Evolutionary conservation across 2,329 filamentous ascomycete species (phyloP).

Genomic region (Fusarium virguliforme): DNA sequence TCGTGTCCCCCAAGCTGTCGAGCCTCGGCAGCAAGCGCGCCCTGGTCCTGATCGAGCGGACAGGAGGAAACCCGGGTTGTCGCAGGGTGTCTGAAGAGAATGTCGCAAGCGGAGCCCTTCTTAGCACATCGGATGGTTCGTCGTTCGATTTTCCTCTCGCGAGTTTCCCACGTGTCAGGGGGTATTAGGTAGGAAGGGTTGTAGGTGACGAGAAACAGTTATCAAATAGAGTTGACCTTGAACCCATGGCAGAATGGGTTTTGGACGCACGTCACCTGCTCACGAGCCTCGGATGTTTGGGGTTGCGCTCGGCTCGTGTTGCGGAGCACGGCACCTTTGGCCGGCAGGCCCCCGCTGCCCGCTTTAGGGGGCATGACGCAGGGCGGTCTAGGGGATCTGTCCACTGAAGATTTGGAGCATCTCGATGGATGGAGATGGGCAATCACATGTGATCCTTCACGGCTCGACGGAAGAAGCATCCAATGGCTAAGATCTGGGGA

Average conservation of each 20-base stretch:
- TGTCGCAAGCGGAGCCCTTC: slow-evolving; percentile 11
- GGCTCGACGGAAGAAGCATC: slow-evolving; percentile 24
- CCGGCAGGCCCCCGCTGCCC: slow-evolving; percentile 18
- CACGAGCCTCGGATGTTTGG: slow-evolving; percentile 44
- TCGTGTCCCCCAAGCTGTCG: slow-evolving; percentile 35
- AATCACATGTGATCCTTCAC: slow-evolving; percentile 41
- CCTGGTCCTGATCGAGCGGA: slow-evolving; percentile 7
- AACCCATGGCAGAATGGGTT: slow-evolving; percentile 16
- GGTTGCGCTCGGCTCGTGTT: slow-evolving; percentile 44
- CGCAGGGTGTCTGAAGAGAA: slow-evolving; percentile 22
- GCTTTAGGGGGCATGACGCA: slow-evolving; percentile 43
- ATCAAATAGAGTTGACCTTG: slow-evolving; percentile 34
- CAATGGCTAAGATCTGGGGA: slow-evolving; percentile 43
- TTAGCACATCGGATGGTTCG: slow-evolving; percentile 38
- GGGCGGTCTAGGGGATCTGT: slow-evolving; percentile 12
- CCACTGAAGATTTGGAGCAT: slow-evolving; percentile 32
- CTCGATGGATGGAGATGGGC: background rate
- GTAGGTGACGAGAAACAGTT: slow-evolving; percentile 23
- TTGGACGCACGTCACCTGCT: slow-evolving; percentile 40
- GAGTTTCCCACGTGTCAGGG: slow-evolving; percentile 18
- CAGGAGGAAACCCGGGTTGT: slow-evolving; percentile 18
- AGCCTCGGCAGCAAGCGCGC: slow-evolving; percentile 44
- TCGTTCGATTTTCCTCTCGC: slow-evolving; percentile 25
- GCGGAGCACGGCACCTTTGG: slow-evolving; percentile 39
- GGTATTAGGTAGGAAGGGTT: slow-evolving; percentile 1